Base-by-base conservation (phyloP, 176 grass and related monocot genomes). In the Echinochloa phyllopogon region DNA sequence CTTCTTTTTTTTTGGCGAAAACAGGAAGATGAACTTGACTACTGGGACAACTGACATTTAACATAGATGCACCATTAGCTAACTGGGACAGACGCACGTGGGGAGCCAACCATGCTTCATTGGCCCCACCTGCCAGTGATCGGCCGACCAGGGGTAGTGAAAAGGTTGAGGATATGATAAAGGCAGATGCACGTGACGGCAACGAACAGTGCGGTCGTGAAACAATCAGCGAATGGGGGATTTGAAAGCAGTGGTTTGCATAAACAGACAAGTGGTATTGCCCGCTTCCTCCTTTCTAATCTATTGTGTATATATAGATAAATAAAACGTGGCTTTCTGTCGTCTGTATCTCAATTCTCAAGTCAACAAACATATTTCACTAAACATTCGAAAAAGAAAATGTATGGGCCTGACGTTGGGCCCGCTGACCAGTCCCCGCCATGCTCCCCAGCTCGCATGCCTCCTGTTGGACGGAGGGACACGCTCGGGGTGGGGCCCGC, bases 171-270 rank as follows among this genome's bases (percentile, higher is more conserved):
- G 20, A 53, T 2, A 14, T 49, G 47, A 4, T 18, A 53, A 18
- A 53, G 18, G 27, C 71, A 53, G 10, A 8, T 56, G 50, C 74
- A 57, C 74, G 74, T 77, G 83, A 69, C 74, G 24, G 45, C 63
- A 59, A 77, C 62, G 3, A 77, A 56, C 63, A 36, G 77, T 23
- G 17, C 2, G 72, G 49, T 49, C n/a, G 44, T 18, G 79, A 40
- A 67, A 23, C 15, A 11, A 57, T 43, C 39, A 44, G 27, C 16
- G 16, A 25, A 20, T 8, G 59, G 9, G 49, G 18, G 42, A 4
- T 61, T 25, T 13, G 43, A 47, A 72, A 49, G 43, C 69, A 48
- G 40, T 11, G 20, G 21, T 69, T 23, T 33, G 29, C 29, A 1
- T 33, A 33, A 33, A 33, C 29, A 33, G 2, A 33, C 29, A 33